These are phyloP conservation scores for Amanita rubescens DNA, from an alignment of 768 basidiomycete species.

Conservation along the genomic window DNA sequence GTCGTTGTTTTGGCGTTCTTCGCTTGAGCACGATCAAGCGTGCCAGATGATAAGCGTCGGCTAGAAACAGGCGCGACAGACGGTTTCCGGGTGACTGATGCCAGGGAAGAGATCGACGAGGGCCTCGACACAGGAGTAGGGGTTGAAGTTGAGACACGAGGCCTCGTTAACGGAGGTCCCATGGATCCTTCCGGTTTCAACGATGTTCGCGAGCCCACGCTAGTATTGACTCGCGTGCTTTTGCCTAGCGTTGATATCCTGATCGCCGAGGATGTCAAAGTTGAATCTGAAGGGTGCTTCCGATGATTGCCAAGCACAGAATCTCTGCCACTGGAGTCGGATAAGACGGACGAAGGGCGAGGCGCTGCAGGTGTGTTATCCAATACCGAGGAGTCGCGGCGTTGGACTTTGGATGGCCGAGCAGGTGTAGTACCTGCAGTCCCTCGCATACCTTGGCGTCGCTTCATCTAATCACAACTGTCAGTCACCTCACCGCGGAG, in stretches of 20 bases:
- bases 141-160: slow-evolving; percentile 27
- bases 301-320: slow-evolving; percentile 27
- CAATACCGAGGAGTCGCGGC: slow-evolving; percentile 53
- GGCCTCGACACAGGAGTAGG: slow-evolving; percentile 23
- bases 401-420: slow-evolving; percentile 30
- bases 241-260: slow-evolving; percentile 39
- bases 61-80: slow-evolving; percentile 26
- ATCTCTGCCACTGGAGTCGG: slow-evolving; percentile 38
- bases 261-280: slow-evolving; percentile 16
- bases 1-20: slow-evolving; percentile 26
- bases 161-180: slow-evolving; percentile 37
- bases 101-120: slow-evolving; percentile 31
- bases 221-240: slow-evolving; percentile 41
- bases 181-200: slow-evolving; percentile 33
- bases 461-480: slow-evolving; percentile 45
- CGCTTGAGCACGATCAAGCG: slow-evolving; percentile 16
- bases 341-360: slow-evolving; percentile 51
- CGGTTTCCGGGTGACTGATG: slow-evolving; percentile 24
- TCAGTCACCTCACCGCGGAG: background rate
- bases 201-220: slow-evolving; percentile 19
- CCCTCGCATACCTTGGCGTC: slow-evolving; percentile 48
- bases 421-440: slow-evolving; percentile 53
- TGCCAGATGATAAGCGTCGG: slow-evolving; percentile 26
- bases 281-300: slow-evolving; percentile 30
- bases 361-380: slow-evolving; percentile 40